A percentile compares a stretch with the other conserved stretches of the same genome.
phyloP scores from a whole-genome alignment of 331 rosid genomes.

The Malus hybrid region DNA sequence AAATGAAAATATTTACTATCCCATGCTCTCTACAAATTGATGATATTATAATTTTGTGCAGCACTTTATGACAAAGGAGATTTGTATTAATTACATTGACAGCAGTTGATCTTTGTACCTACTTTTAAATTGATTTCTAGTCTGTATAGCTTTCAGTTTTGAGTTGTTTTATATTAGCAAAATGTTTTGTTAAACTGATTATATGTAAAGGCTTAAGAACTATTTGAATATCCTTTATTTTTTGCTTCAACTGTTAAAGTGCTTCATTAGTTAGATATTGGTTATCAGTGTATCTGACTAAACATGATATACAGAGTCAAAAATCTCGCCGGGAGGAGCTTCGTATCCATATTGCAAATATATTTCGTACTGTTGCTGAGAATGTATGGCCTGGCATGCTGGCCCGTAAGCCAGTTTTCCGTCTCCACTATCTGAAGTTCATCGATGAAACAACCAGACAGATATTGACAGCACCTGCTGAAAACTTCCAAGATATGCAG shows the following conservation, averaged over 20 bases:
- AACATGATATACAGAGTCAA: conserved; percentile 57
- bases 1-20: neutral
- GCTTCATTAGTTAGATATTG: conserved; percentile 13
- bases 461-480: conserved; percentile 54
- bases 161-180: neutral
- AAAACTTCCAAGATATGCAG: conserved; percentile 90
- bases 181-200: neutral
- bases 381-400: conserved; percentile 98
- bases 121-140: neutral
- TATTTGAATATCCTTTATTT: neutral
- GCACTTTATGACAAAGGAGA: neutral
- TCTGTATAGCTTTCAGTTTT: neutral
- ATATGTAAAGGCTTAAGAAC: neutral
- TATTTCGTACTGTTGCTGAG: conserved; percentile 87
- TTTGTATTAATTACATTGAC: neutral
- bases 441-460: conserved; percentile 79
- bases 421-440: conserved; percentile 83
- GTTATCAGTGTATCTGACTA: conserved; percentile 13
- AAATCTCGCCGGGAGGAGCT: conserved; percentile 96
- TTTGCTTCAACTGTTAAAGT: conserved; percentile 3
- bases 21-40: neutral
- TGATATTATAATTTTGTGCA: neutral
- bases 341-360: conserved; percentile 86
- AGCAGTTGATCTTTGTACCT: neutral
- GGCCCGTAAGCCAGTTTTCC: conserved; percentile 72